Percentiles rank a stretch among this genome's conserved stretches.
These are phyloP conservation scores for Ustilago bromivora DNA, from an alignment of 1,284 basidiomycete species.

Conservation along the genomic window DNA sequence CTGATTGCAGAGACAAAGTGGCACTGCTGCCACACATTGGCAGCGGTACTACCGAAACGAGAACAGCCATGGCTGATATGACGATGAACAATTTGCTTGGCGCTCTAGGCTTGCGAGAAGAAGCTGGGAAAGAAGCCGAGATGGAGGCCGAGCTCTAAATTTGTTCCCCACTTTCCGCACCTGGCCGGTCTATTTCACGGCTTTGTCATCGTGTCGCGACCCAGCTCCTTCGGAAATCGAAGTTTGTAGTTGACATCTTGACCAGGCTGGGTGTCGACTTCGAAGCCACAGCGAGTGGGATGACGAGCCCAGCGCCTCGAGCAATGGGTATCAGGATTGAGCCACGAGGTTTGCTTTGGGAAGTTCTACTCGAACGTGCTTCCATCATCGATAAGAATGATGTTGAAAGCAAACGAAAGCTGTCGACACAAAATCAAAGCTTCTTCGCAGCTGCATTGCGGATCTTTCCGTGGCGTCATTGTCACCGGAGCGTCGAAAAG, in stretches of 20 bases:
- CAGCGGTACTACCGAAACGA: slow-evolving; percentile 86
- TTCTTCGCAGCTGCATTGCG: neutral
- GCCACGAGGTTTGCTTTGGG: neutral
- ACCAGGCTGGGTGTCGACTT: neutral
- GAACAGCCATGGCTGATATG: slow-evolving; percentile 79
- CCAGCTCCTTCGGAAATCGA: too few relatives aligned
- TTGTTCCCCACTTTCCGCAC: neutral
- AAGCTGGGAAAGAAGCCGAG: slow-evolving; percentile 31
- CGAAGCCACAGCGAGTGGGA: neutral
- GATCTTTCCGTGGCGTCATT: neutral
- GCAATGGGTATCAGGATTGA: neutral
- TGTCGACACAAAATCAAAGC: neutral
- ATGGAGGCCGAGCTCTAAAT: slow-evolving; percentile 53
- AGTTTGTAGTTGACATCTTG: neutral
- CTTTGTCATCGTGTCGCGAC: too few relatives aligned
- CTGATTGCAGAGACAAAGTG: slow-evolving; percentile 73
- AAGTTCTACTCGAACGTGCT: neutral
- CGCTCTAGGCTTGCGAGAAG: slow-evolving; percentile 44
- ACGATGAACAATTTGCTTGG: slow-evolving; percentile 58
- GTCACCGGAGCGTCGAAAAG: too few relatives aligned
- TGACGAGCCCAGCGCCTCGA: neutral
- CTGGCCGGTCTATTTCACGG: neutral
- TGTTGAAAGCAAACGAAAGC: neutral
- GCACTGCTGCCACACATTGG: slow-evolving; percentile 89
- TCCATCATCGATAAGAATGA: neutral